Conservation (phyloP, 345 rosid species). For the Salix dunnii region DNA sequence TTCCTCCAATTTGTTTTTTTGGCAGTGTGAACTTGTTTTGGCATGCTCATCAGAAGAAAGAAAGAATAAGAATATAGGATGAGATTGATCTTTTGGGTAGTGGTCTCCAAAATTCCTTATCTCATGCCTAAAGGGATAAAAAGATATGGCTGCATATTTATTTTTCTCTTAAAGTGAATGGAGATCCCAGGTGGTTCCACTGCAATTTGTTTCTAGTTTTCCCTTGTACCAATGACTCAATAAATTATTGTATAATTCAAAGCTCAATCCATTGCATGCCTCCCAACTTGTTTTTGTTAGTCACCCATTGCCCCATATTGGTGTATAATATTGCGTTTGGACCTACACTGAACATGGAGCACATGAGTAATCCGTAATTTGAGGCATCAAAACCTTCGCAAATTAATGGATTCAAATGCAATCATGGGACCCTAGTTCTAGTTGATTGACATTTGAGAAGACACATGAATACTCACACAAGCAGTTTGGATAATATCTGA, state of each 20-base stretch:
- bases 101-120: constrained; percentile 20
- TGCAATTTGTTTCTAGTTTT: not conserved
- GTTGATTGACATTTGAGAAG: constrained; percentile 4
- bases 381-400: not conserved
- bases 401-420: not conserved
- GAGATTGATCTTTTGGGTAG: constrained; percentile 2
- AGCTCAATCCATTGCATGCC: not conserved
- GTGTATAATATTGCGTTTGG: not conserved
- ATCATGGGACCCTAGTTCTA: not conserved
- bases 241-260: not conserved
- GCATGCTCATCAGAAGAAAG: constrained; percentile 12
- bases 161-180: constrained; percentile 8
- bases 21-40: constrained; percentile 29
- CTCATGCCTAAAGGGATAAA: constrained; percentile 6
- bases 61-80: constrained; percentile 34
- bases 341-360: not conserved
- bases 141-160: not conserved
- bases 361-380: not conserved
- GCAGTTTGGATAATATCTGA: not conserved
- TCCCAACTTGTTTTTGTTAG: not conserved
- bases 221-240: not conserved
- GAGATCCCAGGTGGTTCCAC: constrained; percentile 15
- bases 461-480: not conserved
- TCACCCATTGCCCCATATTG: not conserved
- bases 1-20: not conserved